These are phyloP conservation scores for Pugionium dolabratum DNA, from an alignment of 345 rosid genomes.

Conservation along the genomic window DNA sequence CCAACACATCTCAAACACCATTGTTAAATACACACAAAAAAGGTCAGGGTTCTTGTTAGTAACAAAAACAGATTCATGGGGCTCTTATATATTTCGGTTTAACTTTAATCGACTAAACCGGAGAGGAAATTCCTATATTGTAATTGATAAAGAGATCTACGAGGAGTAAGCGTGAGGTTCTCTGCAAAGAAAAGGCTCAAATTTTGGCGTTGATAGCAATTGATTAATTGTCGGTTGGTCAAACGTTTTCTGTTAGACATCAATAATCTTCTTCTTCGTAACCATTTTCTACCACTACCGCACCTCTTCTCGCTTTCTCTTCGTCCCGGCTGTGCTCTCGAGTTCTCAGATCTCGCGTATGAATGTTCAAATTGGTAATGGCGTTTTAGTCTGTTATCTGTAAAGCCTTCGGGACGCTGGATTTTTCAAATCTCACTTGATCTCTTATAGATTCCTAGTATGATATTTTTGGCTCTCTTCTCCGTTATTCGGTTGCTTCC, in stretches of 20 bases:
- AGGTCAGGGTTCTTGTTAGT: no score
- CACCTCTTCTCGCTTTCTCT: neutral
- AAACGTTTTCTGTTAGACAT: conserved; percentile 2
- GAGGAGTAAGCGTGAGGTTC: conserved; percentile 25
- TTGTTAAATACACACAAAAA: no score
- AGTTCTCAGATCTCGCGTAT: conserved; percentile 31
- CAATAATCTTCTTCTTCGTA: conserved; percentile 18
- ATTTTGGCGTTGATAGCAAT: conserved; percentile 35
- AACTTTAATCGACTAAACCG: conserved; percentile 4
- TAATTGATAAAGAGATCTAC: conserved; percentile 13
- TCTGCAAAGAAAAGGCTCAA: conserved; percentile 14
- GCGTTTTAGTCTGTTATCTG: conserved; percentile 8
- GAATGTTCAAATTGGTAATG: conserved; percentile 15
- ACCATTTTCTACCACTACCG: neutral
- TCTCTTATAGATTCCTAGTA: conserved; percentile 29
- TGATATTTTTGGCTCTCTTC: conserved; percentile 3
- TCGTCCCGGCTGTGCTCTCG: neutral
- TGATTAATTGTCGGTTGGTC: conserved; percentile 34
- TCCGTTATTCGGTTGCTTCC: neutral
- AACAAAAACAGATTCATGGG: no score
- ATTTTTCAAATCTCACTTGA: conserved; percentile 20
- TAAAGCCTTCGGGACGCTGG: conserved; percentile 21
- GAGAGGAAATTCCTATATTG: neutral
- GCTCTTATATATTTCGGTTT: conserved; percentile 5
- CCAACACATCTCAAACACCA: no score